A percentile compares a stretch with the other conserved stretches of the same genome.
Conservation (phyloP, 2,329 filamentous ascomycete genomes). For the Uncinocarpus reesii region DNA sequence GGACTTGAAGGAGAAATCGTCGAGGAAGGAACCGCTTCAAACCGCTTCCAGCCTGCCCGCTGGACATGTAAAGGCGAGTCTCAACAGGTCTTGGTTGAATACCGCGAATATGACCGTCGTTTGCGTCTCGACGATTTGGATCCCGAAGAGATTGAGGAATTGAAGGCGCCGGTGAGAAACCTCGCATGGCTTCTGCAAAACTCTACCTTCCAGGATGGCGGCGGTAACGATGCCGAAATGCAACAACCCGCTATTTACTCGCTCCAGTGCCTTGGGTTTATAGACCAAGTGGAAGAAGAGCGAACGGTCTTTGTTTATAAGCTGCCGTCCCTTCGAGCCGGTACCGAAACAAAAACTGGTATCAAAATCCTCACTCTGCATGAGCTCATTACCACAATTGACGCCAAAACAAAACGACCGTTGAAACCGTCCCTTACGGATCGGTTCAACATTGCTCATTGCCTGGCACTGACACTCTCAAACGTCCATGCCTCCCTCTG, state of each 20-base stretch:
- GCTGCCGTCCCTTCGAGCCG: constrained; percentile 15
- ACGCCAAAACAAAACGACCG: constrained; percentile 16
- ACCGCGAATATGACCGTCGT: constrained; percentile 22
- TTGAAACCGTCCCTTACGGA: constrained; percentile 20
- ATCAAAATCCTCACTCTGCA: constrained; percentile 16
- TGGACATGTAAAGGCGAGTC: constrained; percentile 16
- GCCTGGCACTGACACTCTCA: constrained; percentile 21
- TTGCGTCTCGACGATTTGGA: constrained; percentile 20
- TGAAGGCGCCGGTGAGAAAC: constrained; percentile 22
- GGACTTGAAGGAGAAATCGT: constrained; percentile 19
- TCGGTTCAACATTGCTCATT: constrained; percentile 22
- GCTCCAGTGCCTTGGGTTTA: constrained; percentile 23
- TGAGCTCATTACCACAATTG: constrained; percentile 19
- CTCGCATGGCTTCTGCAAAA: constrained; percentile 25
- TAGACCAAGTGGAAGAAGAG: constrained; percentile 22
- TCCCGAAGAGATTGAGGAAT: constrained; percentile 19
- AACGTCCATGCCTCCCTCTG: constrained; percentile 24
- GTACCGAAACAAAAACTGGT: neutral
- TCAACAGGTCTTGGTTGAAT: constrained; percentile 21
- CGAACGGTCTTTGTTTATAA: constrained; percentile 22
- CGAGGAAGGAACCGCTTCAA: constrained; percentile 18
- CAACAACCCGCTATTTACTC: constrained; percentile 25
- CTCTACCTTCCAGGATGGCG: constrained; percentile 19
- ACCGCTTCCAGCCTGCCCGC: constrained; percentile 19
- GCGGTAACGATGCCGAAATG: constrained; percentile 1